Evolutionary conservation across 495 filamentous ascomycete genomes (phyloP).

Genomic region (Copromyces sp.): DNA sequence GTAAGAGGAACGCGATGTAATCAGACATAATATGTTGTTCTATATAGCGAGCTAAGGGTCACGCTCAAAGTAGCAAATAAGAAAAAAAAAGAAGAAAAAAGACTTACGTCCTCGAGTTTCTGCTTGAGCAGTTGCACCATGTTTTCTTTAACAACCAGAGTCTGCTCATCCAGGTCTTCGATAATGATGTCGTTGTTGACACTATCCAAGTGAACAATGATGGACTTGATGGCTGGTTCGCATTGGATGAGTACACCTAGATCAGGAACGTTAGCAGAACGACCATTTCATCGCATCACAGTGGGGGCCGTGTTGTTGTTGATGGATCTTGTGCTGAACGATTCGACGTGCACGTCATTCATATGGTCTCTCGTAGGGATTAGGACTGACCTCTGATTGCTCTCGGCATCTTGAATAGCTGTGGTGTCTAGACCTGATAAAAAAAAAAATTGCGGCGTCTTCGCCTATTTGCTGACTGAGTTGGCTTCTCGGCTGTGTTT

Average conservation of each 20-base stretch:
- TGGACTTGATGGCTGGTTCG: constrained; percentile 52
- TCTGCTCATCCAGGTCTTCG: constrained; percentile 65
- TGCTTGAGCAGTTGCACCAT: constrained; percentile 48
- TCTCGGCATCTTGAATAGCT: neutral
- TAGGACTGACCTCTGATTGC: neutral
- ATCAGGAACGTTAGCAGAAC: neutral
- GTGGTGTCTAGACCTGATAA: neutral
- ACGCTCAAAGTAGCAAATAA: neutral
- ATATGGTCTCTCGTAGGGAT: neutral
- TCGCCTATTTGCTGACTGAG: neutral
- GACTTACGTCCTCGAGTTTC: constrained; percentile 47
- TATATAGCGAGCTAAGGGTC: neutral
- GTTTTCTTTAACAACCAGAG: constrained; percentile 64
- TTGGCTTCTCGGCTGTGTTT: neutral
- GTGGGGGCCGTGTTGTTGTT: neutral
- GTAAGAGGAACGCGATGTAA: neutral
- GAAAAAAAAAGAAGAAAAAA: neutral
- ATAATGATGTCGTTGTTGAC: constrained; percentile 44
- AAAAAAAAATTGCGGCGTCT: no score
- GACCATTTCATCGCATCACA: neutral
- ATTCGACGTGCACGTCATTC: neutral
- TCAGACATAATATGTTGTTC: neutral
- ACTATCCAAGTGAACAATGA: constrained; percentile 52
- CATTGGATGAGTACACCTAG: constrained; percentile 65
- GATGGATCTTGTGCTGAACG: neutral